Evolutionary conservation across 2,329 filamentous ascomycete genomes (phyloP).

Genomic region (Stagonosporopsis tanaceti): DNA sequence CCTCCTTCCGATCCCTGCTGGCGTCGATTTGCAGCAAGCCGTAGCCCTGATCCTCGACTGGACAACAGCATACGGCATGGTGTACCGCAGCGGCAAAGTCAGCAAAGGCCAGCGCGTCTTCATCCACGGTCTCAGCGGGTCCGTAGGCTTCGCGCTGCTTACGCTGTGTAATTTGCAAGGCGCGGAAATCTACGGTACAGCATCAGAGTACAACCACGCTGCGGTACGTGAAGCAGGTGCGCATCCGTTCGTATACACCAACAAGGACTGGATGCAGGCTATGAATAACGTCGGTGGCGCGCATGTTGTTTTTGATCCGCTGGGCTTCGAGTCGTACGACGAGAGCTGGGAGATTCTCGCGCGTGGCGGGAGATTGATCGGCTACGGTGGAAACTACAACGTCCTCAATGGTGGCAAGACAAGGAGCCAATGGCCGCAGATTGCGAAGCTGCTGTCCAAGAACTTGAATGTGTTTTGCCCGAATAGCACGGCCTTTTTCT

Average conservation of each 20-base stretch:
- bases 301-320: conserved; percentile 58
- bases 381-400: conserved; percentile 38
- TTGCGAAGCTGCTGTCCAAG: conserved; percentile 37
- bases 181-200: conserved; percentile 60
- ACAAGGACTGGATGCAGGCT: conserved; percentile 59
- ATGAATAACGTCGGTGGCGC: conserved; percentile 58
- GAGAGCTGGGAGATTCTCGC: conserved; percentile 58
- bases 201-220: conserved; percentile 57
- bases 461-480: conserved; percentile 36
- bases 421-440: conserved; percentile 23
- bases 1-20: conserved; percentile 53
- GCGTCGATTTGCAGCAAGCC: conserved; percentile 53
- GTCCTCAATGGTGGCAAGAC: conserved; percentile 31
- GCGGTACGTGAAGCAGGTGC: conserved; percentile 51
- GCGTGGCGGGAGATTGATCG: conserved; percentile 47
- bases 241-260: conserved; percentile 56
- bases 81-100: conserved; percentile 50
- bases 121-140: conserved; percentile 60
- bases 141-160: conserved; percentile 57
- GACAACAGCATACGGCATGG: conserved; percentile 48
- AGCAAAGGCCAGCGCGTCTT: conserved; percentile 57
- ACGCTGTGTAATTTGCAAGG: conserved; percentile 54
- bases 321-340: conserved; percentile 61
- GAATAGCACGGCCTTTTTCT: conserved; percentile 39
- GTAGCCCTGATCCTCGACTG: conserved; percentile 57